Base-by-base conservation (phyloP, 306 rosid species). In the Lathyrus sativus region DNA sequence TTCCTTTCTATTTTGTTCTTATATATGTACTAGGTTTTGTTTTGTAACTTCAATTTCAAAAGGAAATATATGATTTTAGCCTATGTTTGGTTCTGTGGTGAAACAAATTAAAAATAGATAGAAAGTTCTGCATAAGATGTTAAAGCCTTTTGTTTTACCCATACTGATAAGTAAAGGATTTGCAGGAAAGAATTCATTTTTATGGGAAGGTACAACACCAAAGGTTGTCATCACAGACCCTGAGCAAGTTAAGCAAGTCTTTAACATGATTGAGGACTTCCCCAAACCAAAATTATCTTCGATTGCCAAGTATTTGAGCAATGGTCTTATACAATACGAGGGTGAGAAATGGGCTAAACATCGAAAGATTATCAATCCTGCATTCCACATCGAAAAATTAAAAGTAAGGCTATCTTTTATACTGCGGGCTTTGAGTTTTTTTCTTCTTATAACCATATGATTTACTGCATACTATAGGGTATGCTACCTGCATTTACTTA, bases 311-410 rank as follows among this genome's bases (percentile, higher is more conserved):
- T 62, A 54, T 41, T 41, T 68, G 0, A n/a, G 0, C 12, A 5
- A 4, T 1, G 79, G 83, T 15, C 17, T 79, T 1, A 0, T 7
- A 37, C 0, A 1, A 2, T 12, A 50, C 50, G 78, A 81, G 22
- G 83, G 76, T 49, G 79, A 78, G 10, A 83, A 86, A 64, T 86
- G 88, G 90, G 79, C 81, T 17, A 78, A 51, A 74, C 88, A 79
- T 73, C 48, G 86, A 33, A 86, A 62, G 18, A 74, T 84, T 28
- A 66, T 83, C 43, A 79, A 66, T 50, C 89, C 82, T 4, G 82
- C 84, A 12, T 86, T 86, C 50, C 83, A 69, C 56, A 2, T 61
- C 0, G 82, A 79, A 54, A 84, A 81, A 53, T 38, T 86, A 13
- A 82, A 86, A 87, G 91, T 86, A 35, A 49, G 37, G n/a, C 13